These are phyloP conservation scores for Somion occarium DNA, from an alignment of 1,284 basidiomycete species.

Conservation along the genomic window DNA sequence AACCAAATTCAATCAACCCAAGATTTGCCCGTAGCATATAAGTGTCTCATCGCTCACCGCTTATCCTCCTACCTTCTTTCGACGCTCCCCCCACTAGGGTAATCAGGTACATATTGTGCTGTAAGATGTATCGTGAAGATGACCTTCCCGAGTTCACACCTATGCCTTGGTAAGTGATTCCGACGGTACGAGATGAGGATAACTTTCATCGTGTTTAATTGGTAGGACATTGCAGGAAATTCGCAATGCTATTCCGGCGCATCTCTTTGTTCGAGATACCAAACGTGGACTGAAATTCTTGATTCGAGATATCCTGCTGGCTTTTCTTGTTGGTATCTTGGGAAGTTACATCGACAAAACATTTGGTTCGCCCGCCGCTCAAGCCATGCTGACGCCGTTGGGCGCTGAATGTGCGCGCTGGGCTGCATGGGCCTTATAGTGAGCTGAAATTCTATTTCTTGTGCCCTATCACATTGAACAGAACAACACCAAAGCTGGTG, in stretches of 20 bases:
- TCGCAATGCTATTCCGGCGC: constrained; percentile 43
- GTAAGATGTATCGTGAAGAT: constrained; percentile 5
- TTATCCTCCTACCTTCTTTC: no score
- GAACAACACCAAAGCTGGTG: constrained; percentile 36
- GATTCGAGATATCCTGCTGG: constrained; percentile 5
- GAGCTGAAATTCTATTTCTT: not conserved
- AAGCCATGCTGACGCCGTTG: constrained; percentile 20
- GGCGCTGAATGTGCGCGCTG: constrained; percentile 33
- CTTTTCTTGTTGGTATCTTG: not conserved
- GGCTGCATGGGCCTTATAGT: constrained; percentile 31
- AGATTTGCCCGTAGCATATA: no score
- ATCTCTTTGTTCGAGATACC: constrained; percentile 20
- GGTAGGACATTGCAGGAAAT: constrained; percentile 30
- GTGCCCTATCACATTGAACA: not conserved
- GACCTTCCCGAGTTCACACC: constrained; percentile 7
- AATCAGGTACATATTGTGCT: no score
- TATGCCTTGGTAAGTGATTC: constrained; percentile 7
- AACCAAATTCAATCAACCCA: no score
- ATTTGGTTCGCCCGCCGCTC: constrained; percentile 2
- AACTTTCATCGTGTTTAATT: not conserved
- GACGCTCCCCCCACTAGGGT: no score
- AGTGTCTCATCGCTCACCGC: no score
- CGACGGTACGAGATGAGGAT: not conserved
- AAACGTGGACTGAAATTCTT: constrained; percentile 3
- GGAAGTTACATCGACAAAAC: constrained; percentile 5